A percentile compares a stretch with the other conserved stretches of the same genome.
Evolutionary conservation across 768 basidiomycete genomes (phyloP).

Genomic region (Pleurotus djamor): DNA sequence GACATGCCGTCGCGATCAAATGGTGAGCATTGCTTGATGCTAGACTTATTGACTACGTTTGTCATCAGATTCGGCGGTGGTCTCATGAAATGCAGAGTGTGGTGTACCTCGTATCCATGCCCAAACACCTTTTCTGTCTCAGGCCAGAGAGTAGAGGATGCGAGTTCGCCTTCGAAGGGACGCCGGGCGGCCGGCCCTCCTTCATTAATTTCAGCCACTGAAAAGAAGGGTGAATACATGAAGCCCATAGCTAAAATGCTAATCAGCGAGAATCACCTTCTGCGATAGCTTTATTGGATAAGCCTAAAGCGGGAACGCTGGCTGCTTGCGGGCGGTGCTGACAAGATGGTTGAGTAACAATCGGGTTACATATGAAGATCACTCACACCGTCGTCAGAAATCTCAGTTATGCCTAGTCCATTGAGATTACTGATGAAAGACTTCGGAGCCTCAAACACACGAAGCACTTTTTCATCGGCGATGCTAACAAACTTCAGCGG

Average conservation of each 20-base stretch:
- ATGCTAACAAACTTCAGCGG: slow-evolving; percentile 83
- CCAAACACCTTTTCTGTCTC: slow-evolving; percentile 97
- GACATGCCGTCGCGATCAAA: slow-evolving; percentile 88
- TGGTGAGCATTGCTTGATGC: slow-evolving; percentile 68
- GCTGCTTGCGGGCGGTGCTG: slow-evolving; percentile 71
- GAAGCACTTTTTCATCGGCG: slow-evolving; percentile 94
- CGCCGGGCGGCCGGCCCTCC: slow-evolving; percentile 16
- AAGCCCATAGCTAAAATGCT: too few relatives aligned
- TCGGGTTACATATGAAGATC: neutral
- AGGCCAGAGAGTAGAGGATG: slow-evolving; percentile 90
- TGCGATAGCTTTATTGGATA: slow-evolving; percentile 90
- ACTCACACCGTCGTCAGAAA: slow-evolving; percentile 51
- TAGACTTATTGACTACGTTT: slow-evolving; percentile 70
- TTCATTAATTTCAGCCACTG: neutral
- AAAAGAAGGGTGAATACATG: neutral
- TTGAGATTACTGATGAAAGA: slow-evolving; percentile 71
- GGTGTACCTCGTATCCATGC: slow-evolving; percentile 91
- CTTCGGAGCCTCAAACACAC: slow-evolving; percentile 90
- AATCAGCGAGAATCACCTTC: slow-evolving; percentile 45
- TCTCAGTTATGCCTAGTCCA: slow-evolving; percentile 42
- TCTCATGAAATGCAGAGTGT: neutral
- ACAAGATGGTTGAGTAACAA: neutral
- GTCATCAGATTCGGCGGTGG: neutral
- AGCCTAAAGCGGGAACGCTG: slow-evolving; percentile 87
- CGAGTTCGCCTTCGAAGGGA: slow-evolving; percentile 92